Evolutionary conservation across 352 stramenopile species (phyloP), one percentile per base, ranked within the genome.

Genomic region (Aphanomyces astaci): DNA sequence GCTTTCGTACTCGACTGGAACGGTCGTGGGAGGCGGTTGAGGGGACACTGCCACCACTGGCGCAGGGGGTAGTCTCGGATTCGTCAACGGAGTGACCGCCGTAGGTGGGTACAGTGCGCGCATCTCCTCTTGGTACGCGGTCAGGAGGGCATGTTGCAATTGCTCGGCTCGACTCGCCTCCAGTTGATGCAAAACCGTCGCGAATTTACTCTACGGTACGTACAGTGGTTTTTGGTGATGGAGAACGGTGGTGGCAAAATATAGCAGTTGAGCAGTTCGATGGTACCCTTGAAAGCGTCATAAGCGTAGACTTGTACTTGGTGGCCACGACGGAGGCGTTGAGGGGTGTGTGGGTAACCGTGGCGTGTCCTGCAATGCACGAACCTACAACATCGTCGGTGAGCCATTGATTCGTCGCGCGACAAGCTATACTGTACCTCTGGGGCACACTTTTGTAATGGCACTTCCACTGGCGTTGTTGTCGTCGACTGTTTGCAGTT

Each of bases 241-340:
- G 39, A 17, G 39, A 17, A 46, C 39, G 17, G 40, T 49, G 15
- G 40, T 0, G 15, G 22, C 22, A 0, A n/a, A 49, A n/a, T n/a
- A 49, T 31, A 55, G 27, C 27, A 24, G n/a, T 24, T 25, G 10
- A 55, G n/a, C 48, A 55, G 2, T 49, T 27, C 25, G 15, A 22
- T 15, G 15, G 4, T 27, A 65, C 32, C 56, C 28, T 65, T 19
- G 32, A 65, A 31, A 65, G 22, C 10, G 19, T 31, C 31, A 65
- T 24, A 36, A 65, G 22, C 5, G 36, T 39, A 3, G 33, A 65
- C n/a, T 65, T 65, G 56, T 65, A 65, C 24, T 32, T 49, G n/a
- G 22, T 5, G 17, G 56, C 39, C n/a, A 65, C 40, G 39, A 65
- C 36, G 15, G 36, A n/a, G 28, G 51, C 51, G 3, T 4, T 17